These are phyloP conservation scores for Penicillium longicatenatum DNA, from an alignment of 495 filamentous ascomycete species.

Conservation along the genomic window DNA sequence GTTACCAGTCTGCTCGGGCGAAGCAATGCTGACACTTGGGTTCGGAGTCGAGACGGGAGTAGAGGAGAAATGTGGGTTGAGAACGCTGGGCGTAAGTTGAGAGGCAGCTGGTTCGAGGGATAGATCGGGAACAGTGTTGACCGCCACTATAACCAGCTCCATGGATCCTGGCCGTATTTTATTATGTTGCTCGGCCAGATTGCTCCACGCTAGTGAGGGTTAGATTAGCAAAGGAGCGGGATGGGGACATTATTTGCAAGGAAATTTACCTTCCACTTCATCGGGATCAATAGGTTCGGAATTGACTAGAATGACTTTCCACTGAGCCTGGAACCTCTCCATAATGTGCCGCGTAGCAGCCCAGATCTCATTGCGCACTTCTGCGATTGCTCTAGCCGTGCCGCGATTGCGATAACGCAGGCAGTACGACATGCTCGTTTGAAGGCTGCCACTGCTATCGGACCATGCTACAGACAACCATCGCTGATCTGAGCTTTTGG, in stretches of 20 bases:
- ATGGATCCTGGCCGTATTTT: constrained; percentile 48
- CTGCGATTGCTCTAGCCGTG: constrained; percentile 55
- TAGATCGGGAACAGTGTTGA: constrained; percentile 67
- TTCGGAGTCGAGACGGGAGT: constrained; percentile 50
- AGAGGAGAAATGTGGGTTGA: constrained; percentile 38
- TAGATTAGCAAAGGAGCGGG: constrained; percentile 2
- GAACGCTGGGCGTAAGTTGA: constrained; percentile 32
- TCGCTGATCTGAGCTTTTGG: constrained; percentile 74
- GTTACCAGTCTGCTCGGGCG: constrained; percentile 44
- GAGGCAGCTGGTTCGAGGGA: constrained; percentile 48
- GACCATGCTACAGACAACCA: constrained; percentile 96
- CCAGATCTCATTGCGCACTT: constrained; percentile 82
- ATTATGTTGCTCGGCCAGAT: constrained; percentile 45
- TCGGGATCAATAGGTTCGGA: constrained; percentile 69
- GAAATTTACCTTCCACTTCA: constrained; percentile 64
- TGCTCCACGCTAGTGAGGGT: constrained; percentile 44
- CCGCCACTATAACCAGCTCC: constrained; percentile 62
- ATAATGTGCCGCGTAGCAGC: constrained; percentile 77
- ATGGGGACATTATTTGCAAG: constrained; percentile 1
- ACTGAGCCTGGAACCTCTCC: constrained; percentile 66
- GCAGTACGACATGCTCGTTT: constrained; percentile 78
- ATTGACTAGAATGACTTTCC: constrained; percentile 79
- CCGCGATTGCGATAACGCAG: constrained; percentile 64
- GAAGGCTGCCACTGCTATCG: constrained; percentile 75
- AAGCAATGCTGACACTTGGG: constrained; percentile 44